Conservation (phyloP, 805 yeast species). For the Metschnikowia amazonensis region DNA sequence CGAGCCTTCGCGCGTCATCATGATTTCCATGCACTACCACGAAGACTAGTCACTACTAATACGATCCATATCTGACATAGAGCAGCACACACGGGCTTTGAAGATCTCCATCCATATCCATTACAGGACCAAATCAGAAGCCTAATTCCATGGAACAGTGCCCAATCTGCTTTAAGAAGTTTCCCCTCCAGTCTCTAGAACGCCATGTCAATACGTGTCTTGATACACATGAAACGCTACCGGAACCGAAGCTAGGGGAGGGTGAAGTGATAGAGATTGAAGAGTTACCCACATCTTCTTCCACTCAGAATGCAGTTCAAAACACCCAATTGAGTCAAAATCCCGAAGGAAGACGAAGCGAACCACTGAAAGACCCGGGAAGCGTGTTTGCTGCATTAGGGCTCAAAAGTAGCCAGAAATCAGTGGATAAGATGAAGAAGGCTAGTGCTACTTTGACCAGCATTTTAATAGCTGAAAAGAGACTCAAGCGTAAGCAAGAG, state of each 20-base stretch:
- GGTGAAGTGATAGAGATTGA: background rate
- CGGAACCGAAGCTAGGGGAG: conserved; percentile 2
- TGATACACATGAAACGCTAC: conserved; percentile 25
- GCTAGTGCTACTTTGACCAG: conserved; percentile 32
- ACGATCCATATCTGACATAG: background rate
- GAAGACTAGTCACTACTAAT: background rate
- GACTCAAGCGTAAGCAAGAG: conserved; percentile 20
- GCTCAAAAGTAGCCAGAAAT: conserved; percentile 27
- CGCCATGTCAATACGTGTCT: conserved; percentile 40
- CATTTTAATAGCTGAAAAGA: conserved; percentile 32
- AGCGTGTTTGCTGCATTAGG: conserved; percentile 36
- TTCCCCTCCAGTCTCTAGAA: conserved; percentile 27
- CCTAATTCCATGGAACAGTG: conserved; percentile 19
- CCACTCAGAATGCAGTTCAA: background rate
- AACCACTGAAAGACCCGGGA: conserved; percentile 5
- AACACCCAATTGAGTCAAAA: background rate
- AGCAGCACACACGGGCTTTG: no score
- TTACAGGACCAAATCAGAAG: no score
- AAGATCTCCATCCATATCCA: no score
- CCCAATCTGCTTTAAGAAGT: conserved; percentile 33
- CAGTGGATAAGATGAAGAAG: conserved; percentile 20
- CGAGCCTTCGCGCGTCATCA: conserved; percentile 1
- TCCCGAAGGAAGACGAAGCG: background rate
- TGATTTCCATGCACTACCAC: background rate
- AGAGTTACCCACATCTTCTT: background rate